Evolutionary conservation across 768 basidiomycete species (phyloP).

Genomic region (Polyporus arcularius): DNA sequence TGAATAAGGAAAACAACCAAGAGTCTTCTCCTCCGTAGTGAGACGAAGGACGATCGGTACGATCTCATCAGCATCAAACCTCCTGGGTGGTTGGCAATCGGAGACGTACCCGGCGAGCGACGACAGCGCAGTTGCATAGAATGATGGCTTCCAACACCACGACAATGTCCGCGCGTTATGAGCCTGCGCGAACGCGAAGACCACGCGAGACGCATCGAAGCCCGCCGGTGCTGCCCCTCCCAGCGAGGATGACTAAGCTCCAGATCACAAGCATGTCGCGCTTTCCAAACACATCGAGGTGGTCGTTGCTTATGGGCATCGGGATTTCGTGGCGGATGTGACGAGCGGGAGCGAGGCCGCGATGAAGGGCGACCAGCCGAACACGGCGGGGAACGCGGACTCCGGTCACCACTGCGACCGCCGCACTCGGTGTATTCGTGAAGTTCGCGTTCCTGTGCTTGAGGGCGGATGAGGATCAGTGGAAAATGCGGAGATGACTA

Average conservation of each 20-base stretch:
- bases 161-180: constrained; percentile 67
- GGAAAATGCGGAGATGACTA: too few species aligned
- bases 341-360: constrained; percentile 60
- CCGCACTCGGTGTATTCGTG: too few species aligned
- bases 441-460: too few species aligned
- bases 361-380: constrained; percentile 69
- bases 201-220: constrained; percentile 73
- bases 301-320: constrained; percentile 72
- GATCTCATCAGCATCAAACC: too few species aligned
- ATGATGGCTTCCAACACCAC: constrained; percentile 79
- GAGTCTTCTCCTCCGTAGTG: too few species aligned
- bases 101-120: constrained; percentile 63
- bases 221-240: constrained; percentile 75
- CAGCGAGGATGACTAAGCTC: constrained; percentile 70
- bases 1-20: too few species aligned
- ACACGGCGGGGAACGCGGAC: constrained; percentile 51
- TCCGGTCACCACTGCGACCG: too few species aligned
- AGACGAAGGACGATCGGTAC: too few species aligned
- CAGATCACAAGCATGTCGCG: constrained; percentile 72
- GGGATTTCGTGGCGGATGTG: constrained; percentile 57
- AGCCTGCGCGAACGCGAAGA: constrained; percentile 72
- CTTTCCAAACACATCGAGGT: constrained; percentile 67
- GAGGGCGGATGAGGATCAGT: too few species aligned
- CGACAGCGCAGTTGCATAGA: constrained; percentile 60
- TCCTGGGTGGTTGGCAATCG: too few species aligned